Base-by-base conservation (phyloP, 2,329 filamentous ascomycete genomes). In the Aspergillus piperis region DNA sequence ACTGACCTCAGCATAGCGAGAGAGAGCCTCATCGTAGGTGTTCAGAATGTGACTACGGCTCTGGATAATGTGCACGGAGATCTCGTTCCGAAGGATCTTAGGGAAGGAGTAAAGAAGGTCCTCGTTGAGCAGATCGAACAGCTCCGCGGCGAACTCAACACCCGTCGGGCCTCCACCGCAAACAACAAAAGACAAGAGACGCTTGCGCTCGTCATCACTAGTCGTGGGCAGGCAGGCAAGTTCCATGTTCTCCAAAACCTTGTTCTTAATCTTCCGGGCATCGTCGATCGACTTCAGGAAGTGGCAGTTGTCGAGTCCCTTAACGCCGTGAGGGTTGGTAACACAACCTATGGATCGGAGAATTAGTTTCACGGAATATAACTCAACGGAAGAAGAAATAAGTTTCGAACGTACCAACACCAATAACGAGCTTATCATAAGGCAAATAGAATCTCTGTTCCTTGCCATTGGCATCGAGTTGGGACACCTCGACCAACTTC, bases 211-310 rank as follows among this genome's bases (percentile, higher is more conserved):
- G 47, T 92, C 88, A 69, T 99, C 94, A 0, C 86, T 80, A 0
- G 93, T 98, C 0, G 93, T 97, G 0, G 96, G 96, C n/a, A 99
- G 80, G 71, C 92, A 96, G 21, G 95, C 92, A 38, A 88, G 81
- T 75, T 99, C 95, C 60, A 99, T 84, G 72, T 99, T 99, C 48
- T 89, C 86, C 68, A 98, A 86, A 25, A 99, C 88, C 66, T 89
- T 85, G 75, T 96, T 96, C 61, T 94, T 89, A 69, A 99, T 97
- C 70, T 86, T 82, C 25, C 94, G 88, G 5, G 96, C 95, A 74
- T 99, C 94, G 62, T 90, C 89, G 67, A 99, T 96, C 62, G 96
- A 90, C 77, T 99, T 99, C 63, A 99, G 83, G 79, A 97, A 97
- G 76, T 93, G 88, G 77, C 93, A 96, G 73, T 99, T 85, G 68